Evolutionary conservation across 345 rosid species (phyloP).

Genomic region (Lenwebbia sp.): DNA sequence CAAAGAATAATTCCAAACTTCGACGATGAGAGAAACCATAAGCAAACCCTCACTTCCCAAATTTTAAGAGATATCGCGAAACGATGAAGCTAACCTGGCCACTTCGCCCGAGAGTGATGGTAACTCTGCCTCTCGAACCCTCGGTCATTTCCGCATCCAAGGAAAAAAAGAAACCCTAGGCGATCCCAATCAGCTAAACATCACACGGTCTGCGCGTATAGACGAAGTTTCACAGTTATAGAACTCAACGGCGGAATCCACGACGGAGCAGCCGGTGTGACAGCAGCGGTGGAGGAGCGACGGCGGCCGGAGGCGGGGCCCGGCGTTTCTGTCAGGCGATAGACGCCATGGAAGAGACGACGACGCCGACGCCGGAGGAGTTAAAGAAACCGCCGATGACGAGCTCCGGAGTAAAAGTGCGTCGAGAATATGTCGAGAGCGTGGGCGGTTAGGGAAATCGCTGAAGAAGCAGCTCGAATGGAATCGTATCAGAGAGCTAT

Average conservation of each 20-base stretch:
- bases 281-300: not conserved
- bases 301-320: not conserved
- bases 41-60: not conserved
- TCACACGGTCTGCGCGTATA: not conserved
- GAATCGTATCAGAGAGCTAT: not conserved
- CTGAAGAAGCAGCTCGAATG: not conserved
- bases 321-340: not conserved
- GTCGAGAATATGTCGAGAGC: not conserved
- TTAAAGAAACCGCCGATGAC: not conserved
- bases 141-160: slow-evolving; percentile 46
- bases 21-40: not conserved
- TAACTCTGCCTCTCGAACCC: slow-evolving; percentile 53
- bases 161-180: slow-evolving; percentile 19
- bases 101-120: slow-evolving; percentile 75
- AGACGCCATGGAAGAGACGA: not conserved
- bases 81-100: slow-evolving; percentile 48
- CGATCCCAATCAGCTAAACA: not conserved
- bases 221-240: not conserved
- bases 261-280: not conserved
- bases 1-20: not conserved
- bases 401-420: not conserved
- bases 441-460: not conserved
- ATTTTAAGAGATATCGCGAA: not conserved
- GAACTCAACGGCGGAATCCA: not conserved
- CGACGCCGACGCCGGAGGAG: not conserved